phyloP scores from a whole-genome alignment of 139 green algal genomes.

The Tetradesmus lagerheimii region DNA sequence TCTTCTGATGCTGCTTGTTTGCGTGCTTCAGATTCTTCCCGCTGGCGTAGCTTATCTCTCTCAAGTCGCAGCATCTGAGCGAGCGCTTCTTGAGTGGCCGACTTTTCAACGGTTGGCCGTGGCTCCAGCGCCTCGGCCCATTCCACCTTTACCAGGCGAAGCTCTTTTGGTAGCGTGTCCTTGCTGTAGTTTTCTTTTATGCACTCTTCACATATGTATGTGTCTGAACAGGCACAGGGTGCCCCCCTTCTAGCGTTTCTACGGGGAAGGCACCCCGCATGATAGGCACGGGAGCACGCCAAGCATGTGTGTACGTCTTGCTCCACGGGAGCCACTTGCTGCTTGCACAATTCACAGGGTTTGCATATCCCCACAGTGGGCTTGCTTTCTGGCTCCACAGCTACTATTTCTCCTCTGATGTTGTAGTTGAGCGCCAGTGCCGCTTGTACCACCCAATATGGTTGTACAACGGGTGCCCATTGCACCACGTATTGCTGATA shows the following conservation, averaged over 20 bases:
- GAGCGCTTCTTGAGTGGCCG: not conserved
- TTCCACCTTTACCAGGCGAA: not conserved
- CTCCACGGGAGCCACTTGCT: not conserved
- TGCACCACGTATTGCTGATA: not conserved
- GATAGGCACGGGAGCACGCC: not conserved
- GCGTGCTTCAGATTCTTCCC: too few species aligned
- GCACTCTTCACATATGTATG: not conserved
- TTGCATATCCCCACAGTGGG: too few species aligned
- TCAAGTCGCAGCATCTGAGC: not conserved
- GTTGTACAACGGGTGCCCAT: not conserved
- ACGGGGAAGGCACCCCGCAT: not conserved
- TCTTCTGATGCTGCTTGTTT: too few species aligned
- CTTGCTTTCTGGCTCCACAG: too few species aligned
- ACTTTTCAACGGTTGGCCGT: not conserved
- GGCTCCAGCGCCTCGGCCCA: not conserved
- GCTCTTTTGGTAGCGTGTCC: not conserved
- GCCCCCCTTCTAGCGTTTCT: not conserved
- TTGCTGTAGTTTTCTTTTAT: not conserved
- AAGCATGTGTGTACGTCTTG: not conserved
- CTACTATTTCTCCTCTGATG: too few species aligned
- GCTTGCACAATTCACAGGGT: not conserved
- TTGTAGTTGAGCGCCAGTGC: too few species aligned
- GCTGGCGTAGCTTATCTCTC: too few species aligned
- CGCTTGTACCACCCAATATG: not conserved
- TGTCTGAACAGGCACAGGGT: not conserved